Evolutionary conservation across 495 filamentous ascomycete genomes (phyloP).

Genomic region (Coniosporium apollinis): DNA sequence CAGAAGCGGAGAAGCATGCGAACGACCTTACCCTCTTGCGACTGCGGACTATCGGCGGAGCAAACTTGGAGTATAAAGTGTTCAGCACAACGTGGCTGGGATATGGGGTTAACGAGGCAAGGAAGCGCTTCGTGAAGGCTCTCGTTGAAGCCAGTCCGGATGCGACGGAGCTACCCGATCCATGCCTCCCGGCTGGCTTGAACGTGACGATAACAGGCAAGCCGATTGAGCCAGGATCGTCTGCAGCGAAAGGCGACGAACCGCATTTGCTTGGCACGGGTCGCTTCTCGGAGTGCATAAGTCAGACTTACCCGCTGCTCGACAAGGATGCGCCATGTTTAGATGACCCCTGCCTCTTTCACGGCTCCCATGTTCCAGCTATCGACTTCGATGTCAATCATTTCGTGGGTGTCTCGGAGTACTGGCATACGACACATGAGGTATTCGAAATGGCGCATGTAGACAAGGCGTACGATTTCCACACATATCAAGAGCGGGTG

Average conservation of each 20-base stretch:
- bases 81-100: conserved; percentile 96
- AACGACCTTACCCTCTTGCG: conserved; percentile 78
- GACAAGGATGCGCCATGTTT: conserved; percentile 77
- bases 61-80: conserved; percentile 59
- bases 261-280: conserved; percentile 63
- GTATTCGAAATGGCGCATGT: conserved; percentile 70
- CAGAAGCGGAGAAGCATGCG: conserved; percentile 77
- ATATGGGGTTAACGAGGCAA: conserved; percentile 85
- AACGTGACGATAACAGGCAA: conserved; percentile 37
- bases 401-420: conserved; percentile 95
- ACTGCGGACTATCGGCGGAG: conserved; percentile 64
- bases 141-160: conserved; percentile 42
- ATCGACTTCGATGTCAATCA: conserved; percentile 98
- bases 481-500: conserved; percentile 75
- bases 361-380: conserved; percentile 79
- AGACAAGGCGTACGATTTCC: conserved; percentile 79
- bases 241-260: conserved; percentile 21
- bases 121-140: conserved; percentile 59
- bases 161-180: conserved; percentile 62
- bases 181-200: conserved; percentile 71
- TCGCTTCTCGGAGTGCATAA: conserved; percentile 68
- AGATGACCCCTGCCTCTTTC: conserved; percentile 72
- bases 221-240: conserved; percentile 22
- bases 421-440: conserved; percentile 97
- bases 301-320: conserved; percentile 66